phyloP scores from a whole-genome alignment of 805 yeast species.

The Maudiozyma serrabonitensis region DNA sequence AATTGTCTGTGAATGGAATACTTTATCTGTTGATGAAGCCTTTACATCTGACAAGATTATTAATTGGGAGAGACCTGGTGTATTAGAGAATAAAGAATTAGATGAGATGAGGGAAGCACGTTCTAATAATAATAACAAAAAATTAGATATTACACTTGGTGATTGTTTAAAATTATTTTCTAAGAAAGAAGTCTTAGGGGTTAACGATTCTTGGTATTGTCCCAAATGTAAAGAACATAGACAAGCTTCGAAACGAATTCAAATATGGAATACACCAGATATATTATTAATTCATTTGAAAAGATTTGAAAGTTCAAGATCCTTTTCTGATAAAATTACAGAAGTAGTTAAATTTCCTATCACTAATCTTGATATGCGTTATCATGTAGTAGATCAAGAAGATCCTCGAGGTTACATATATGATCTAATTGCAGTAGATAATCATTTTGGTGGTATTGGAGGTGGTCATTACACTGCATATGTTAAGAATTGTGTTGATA shows the following conservation, averaged over 20 bases:
- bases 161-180: constrained; percentile 73
- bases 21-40: constrained; percentile 37
- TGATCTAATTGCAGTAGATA: constrained; percentile 87
- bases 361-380: constrained; percentile 62
- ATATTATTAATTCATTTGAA: constrained; percentile 82
- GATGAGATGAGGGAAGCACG: constrained; percentile 34
- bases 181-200: constrained; percentile 74
- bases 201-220: constrained; percentile 90
- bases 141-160: constrained; percentile 43
- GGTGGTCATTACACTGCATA: constrained; percentile 96
- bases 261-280: constrained; percentile 91
- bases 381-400: constrained; percentile 37
- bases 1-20: constrained; percentile 61
- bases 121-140: constrained; percentile 23
- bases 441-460: constrained; percentile 92
- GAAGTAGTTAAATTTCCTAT: constrained; percentile 82
- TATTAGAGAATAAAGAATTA: constrained; percentile 44
- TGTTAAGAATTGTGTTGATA: constrained; percentile 67
- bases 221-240: constrained; percentile 81
- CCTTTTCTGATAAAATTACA: constrained; percentile 83
- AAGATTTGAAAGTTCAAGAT: constrained; percentile 74
- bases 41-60: constrained; percentile 45
- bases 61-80: constrained; percentile 46
- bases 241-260: constrained; percentile 83
- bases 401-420: constrained; percentile 38